A percentile compares a stretch with the other conserved stretches of the same genome.
These are phyloP conservation scores for Euphrasia arctica DNA, from an alignment of 305 asterid species.

Conservation along the genomic window DNA sequence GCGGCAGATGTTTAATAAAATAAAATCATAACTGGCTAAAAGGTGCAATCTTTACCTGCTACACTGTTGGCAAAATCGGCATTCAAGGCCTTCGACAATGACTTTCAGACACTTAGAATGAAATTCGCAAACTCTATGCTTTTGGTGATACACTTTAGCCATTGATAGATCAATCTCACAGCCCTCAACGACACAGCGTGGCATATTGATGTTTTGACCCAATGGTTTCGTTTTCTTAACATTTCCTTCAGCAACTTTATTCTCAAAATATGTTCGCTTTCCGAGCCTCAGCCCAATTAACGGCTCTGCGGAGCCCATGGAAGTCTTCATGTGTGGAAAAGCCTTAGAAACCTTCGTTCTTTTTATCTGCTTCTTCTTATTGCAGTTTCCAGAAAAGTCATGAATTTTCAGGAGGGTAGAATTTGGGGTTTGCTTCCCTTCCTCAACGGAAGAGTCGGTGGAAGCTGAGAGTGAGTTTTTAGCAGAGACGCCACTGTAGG, in stretches of 20 bases:
- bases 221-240: conserved; percentile 48
- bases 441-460: conserved; percentile 58
- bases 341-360: conserved; percentile 39
- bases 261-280: conserved; percentile 74
- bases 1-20: background rate
- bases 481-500: background rate
- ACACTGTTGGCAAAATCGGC: conserved; percentile 94
- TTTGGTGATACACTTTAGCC: conserved; percentile 80
- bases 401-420: background rate
- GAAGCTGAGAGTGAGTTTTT: conserved; percentile 82
- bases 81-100: conserved; percentile 55
- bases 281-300: conserved; percentile 78
- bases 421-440: background rate
- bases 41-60: conserved; percentile 55
- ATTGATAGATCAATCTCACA: conserved; percentile 71
- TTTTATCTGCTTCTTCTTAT: conserved; percentile 33
- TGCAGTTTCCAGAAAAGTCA: conserved; percentile 18
- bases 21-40: conserved; percentile 11
- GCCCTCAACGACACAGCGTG: conserved; percentile 76
- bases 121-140: conserved; percentile 73
- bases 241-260: conserved; percentile 16
- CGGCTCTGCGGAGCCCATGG: conserved; percentile 59
- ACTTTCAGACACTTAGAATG: conserved; percentile 78
- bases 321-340: conserved; percentile 44
- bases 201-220: conserved; percentile 30